Evolutionary conservation across 2,329 filamentous ascomycete species (phyloP), one percentile per base, ranked within the genome.

Genomic region (Curvularia verruculosa): DNA sequence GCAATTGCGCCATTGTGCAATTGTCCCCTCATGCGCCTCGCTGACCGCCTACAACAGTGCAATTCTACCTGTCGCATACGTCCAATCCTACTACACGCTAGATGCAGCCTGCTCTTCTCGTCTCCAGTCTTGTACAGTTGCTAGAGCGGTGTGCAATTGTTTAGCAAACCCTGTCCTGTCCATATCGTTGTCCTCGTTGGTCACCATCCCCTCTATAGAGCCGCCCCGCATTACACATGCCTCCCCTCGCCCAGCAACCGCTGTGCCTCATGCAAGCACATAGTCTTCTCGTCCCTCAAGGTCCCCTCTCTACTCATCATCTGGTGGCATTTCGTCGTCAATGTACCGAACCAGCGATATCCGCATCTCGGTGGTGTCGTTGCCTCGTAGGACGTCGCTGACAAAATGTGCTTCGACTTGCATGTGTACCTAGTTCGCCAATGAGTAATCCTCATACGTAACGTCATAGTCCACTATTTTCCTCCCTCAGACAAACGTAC

Each of bases 381-480:
- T 94, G 3, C 95, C 95, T 54, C 92, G 87, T 58, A 99, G 82
- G 29, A 96, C 85, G 76, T 99, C 95, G 75, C 91, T 97, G 71
- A 96, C 90, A 75, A 98, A 99, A 74, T 96, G 93, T 45, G 92
- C 92, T 75, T 99, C 94, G 3, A 98, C 92, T 78, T 98, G 95
- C 92, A 98, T 96, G 84, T 98, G 94, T 21, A 89, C 86, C 87
- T 88, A 66, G 34, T 41, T 29, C 18, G 52, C 6, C 9, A 62
- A 57, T 62, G 21, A 61, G 50, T 26, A 34, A 21, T 9, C 7
- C 19, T n/a, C 31, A 34, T 41, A 43, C 4, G 21, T 13, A 29
- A 24, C 12, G 36, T 44, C 49, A 5, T 26, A 7, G 36, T 18
- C 15, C 1, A 15, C 10, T 18, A 23, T 24, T n/a, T n/a, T n/a